Conservation (phyloP, 768 basidiomycete genomes). For the Clitopilus passeckerianus region DNA sequence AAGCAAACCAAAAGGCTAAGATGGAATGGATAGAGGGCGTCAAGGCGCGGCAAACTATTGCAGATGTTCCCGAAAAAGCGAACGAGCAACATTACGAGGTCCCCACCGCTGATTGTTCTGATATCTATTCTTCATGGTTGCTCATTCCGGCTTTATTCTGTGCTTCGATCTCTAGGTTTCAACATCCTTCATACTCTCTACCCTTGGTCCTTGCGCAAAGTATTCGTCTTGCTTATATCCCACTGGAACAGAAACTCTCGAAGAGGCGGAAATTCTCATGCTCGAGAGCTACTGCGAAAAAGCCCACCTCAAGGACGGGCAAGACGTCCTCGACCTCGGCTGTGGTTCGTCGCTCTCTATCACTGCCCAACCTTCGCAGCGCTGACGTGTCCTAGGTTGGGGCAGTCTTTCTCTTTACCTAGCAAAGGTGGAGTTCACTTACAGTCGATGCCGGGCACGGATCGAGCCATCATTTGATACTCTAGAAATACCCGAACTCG, state of each 20-base stretch:
- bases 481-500: slow-evolving; percentile 70
- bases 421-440: slow-evolving; percentile 37
- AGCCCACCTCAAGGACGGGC: slow-evolving; percentile 55
- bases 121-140: not conserved
- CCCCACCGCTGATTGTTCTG: slow-evolving; percentile 6
- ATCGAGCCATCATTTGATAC: not conserved
- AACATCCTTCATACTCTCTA: slow-evolving; percentile 59
- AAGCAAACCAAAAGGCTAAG: slow-evolving; percentile 58
- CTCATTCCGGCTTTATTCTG: not conserved
- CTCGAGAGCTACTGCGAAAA: slow-evolving; percentile 64
- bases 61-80: slow-evolving; percentile 59
- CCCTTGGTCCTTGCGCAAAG: slow-evolving; percentile 61
- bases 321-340: slow-evolving; percentile 62
- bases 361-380: not conserved
- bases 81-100: slow-evolving; percentile 80
- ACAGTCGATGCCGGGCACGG: not conserved
- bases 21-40: slow-evolving; percentile 63
- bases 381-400: slow-evolving; percentile 41
- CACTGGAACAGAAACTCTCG: slow-evolving; percentile 52
- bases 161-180: slow-evolving; percentile 33
- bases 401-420: slow-evolving; percentile 67
- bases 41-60: slow-evolving; percentile 44
- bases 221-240: slow-evolving; percentile 66
- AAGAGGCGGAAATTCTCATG: slow-evolving; percentile 62
- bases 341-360: slow-evolving; percentile 39